A percentile compares a stretch with the other conserved stretches of the same genome.
phyloP scores from a whole-genome alignment of 306 rosid genomes.

The Gleditsia sinensis region DNA sequence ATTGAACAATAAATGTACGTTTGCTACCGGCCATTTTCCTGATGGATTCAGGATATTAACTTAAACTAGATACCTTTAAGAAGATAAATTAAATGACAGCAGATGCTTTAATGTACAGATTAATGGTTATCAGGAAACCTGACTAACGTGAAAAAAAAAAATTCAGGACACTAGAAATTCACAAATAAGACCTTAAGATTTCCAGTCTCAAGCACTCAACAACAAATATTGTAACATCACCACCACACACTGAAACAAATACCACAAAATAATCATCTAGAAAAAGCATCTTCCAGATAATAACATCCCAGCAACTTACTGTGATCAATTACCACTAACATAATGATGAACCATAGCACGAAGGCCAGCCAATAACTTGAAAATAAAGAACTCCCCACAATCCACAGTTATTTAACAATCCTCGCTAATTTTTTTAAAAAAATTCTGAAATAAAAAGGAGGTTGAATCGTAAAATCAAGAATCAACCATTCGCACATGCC shows the following conservation, averaged over 20 bases:
- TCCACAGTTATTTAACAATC: no score
- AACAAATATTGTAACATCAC: not conserved
- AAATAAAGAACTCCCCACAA: not conserved
- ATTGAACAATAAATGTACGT: not conserved
- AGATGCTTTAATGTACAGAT: not conserved
- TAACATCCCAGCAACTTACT: not conserved
- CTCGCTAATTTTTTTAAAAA: no score
- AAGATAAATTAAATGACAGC: not conserved
- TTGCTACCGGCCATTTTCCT: no score
- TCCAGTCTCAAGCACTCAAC: not conserved
- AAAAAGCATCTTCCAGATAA: no score
- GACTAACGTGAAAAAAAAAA: not conserved
- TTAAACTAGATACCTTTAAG: not conserved
- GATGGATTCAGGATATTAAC: not conserved
- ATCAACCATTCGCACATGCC: not conserved
- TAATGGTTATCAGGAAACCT: not conserved
- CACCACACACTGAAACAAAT: no score
- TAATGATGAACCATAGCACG: not conserved
- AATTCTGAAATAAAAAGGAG: no score
- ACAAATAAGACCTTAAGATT: not conserved
- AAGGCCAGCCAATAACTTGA: not conserved
- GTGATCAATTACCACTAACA: not conserved
- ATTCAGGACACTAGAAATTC: not conserved
- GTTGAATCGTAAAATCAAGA: not conserved
- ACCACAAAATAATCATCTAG: no score